Evolutionary conservation across 164 flowering plant genomes (phyloP).

Genomic region (Euptelea pleiosperma): DNA sequence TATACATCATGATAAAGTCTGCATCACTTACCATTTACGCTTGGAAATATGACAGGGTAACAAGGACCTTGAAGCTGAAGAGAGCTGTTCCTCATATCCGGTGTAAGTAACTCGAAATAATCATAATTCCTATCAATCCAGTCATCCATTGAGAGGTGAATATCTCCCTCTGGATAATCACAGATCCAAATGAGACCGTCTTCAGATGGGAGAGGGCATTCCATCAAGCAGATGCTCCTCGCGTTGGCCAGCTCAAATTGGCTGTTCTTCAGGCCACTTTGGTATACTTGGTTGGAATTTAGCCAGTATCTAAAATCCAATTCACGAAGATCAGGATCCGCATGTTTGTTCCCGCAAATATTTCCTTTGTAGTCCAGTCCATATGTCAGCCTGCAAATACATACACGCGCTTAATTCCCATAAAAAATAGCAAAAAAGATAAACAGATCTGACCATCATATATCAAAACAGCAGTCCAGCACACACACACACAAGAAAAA

Average conservation of each 20-base stretch:
- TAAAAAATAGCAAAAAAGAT: neutral
- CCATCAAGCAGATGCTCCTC: conserved; percentile 82
- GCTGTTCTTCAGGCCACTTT: conserved; percentile 68
- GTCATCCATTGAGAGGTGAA: conserved; percentile 57
- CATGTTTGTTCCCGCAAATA: conserved; percentile 83
- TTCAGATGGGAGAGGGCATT: conserved; percentile 81
- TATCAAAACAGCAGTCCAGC: neutral
- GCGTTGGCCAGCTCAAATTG: conserved; percentile 68
- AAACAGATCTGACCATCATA: neutral
- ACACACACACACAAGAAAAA: no score
- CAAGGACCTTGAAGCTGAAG: conserved; percentile 98
- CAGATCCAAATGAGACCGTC: conserved; percentile 92
- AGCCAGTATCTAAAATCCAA: conserved; percentile 78
- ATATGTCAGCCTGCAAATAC: conserved; percentile 64
- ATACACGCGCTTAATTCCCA: no score
- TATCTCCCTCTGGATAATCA: conserved; percentile 94
- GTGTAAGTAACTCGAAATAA: conserved; percentile 79
- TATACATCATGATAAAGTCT: neutral
- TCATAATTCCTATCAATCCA: conserved; percentile 95
- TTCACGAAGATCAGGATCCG: conserved; percentile 66
- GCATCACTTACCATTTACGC: conserved; percentile 74
- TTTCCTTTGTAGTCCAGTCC: conserved; percentile 96
- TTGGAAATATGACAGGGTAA: conserved; percentile 95
- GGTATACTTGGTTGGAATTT: conserved; percentile 92
- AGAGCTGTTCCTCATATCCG: conserved; percentile 81